Percentiles rank a stretch among this genome's conserved stretches.
Conservation (phyloP, 805 yeast species). For the Yarrowia sp. region DNA sequence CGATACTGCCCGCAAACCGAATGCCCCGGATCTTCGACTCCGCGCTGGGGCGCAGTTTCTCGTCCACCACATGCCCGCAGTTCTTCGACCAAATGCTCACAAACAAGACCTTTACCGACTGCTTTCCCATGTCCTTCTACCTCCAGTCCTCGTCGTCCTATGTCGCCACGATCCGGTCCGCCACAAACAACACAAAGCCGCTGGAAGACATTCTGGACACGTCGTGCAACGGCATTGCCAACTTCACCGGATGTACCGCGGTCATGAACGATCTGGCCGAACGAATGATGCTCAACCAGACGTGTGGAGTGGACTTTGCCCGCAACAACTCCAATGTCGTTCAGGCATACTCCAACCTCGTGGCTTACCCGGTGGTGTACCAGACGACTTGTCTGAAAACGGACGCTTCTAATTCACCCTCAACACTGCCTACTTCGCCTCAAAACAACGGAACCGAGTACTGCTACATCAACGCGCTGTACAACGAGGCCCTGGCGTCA, state of each 20-base stretch:
- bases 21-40: conserved; percentile 38
- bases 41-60: conserved; percentile 36
- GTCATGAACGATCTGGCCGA: conserved; percentile 33
- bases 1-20: conserved; percentile 4
- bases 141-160: conserved; percentile 37
- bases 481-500: conserved; percentile 29
- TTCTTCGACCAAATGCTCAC: conserved; percentile 34
- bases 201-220: conserved; percentile 34
- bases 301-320: conserved; percentile 34
- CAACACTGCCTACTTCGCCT: neutral
- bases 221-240: conserved; percentile 34
- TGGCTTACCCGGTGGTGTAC: conserved; percentile 34
- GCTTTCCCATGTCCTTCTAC: conserved; percentile 38
- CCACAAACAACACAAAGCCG: conserved; percentile 28
- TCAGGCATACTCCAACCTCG: conserved; percentile 36
- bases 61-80: conserved; percentile 33
- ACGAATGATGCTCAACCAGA: conserved; percentile 27
- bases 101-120: conserved; percentile 33
- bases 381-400: conserved; percentile 36
- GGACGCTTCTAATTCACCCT: neutral
- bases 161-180: conserved; percentile 34
- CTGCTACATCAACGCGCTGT: conserved; percentile 37
- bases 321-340: conserved; percentile 35
- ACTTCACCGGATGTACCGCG: conserved; percentile 29
- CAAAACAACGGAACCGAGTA: conserved; percentile 29